A percentile compares a stretch with the other conserved stretches of the same genome.
These are phyloP conservation scores for Guyanaporus albipodus DNA, from an alignment of 768 basidiomycete genomes.

Conservation along the genomic window DNA sequence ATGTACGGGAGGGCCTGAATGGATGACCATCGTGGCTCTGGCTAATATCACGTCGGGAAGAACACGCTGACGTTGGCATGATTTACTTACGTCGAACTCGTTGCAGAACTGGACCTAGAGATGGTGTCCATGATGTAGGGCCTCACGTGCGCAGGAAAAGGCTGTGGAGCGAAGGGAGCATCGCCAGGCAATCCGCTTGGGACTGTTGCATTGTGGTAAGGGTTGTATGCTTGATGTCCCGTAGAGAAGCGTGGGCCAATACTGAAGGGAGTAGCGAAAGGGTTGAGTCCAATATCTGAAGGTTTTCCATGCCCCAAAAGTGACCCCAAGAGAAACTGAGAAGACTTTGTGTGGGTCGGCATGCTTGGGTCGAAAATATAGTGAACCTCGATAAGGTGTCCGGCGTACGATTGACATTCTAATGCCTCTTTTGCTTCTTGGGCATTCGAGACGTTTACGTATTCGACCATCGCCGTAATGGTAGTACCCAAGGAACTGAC, in stretches of 20 bases:
- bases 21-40: conserved; percentile 29
- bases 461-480: conserved; percentile 62
- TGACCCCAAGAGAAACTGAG: conserved; percentile 12
- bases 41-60: conserved; percentile 16
- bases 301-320: conserved; percentile 11
- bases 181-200: conserved; percentile 21
- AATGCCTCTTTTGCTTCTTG: conserved; percentile 62
- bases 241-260: conserved; percentile 12
- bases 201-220: conserved; percentile 1
- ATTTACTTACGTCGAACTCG: conserved; percentile 30
- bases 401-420: conserved; percentile 59
- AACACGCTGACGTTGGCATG: background rate
- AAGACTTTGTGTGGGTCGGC: background rate
- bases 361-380: conserved; percentile 28
- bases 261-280: conserved; percentile 31
- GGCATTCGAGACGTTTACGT: conserved; percentile 49
- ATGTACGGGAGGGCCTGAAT: conserved; percentile 13
- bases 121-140: conserved; percentile 20
- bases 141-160: conserved; percentile 14
- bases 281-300: conserved; percentile 28
- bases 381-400: conserved; percentile 38
- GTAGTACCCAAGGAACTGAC: conserved; percentile 35
- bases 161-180: conserved; percentile 24
- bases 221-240: conserved; percentile 4
- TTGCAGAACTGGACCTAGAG: conserved; percentile 33